Conservation (phyloP, 2,329 filamentous ascomycete species). For the Fusarium sublunatum region DNA sequence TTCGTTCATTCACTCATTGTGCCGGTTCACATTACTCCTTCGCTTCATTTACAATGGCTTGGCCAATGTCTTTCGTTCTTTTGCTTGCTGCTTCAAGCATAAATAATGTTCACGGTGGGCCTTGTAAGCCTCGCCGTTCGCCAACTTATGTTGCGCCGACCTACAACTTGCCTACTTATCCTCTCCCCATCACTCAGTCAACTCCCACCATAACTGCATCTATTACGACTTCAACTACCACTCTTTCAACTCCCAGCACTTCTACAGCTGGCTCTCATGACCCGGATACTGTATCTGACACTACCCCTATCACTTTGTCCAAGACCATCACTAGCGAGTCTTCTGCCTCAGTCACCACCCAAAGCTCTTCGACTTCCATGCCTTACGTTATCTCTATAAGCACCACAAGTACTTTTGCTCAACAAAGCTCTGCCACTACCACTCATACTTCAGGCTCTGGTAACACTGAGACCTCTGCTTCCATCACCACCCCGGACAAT, state of each 20-base stretch:
- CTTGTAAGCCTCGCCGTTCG: conserved; percentile 25
- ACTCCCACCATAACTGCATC: conserved; percentile 5
- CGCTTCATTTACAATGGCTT: conserved; percentile 25
- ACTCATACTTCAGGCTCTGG: neutral
- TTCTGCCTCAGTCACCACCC: neutral
- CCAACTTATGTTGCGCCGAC: conserved; percentile 16
- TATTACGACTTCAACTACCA: neutral
- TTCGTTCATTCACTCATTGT: conserved; percentile 9
- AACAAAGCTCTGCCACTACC: neutral
- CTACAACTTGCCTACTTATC: conserved; percentile 23
- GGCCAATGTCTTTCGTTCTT: conserved; percentile 32
- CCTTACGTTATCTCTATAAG: conserved; percentile 4
- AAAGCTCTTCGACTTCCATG: conserved; percentile 1
- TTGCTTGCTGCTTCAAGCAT: conserved; percentile 21
- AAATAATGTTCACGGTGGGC: conserved; percentile 16
- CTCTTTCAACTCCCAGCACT: neutral
- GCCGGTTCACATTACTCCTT: conserved; percentile 21
- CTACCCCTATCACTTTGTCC: conserved; percentile 5
- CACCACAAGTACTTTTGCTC: neutral
- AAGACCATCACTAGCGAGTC: neutral
- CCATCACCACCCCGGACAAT: neutral
- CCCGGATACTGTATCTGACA: neutral
- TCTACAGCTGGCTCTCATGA: neutral
- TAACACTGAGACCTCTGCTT: conserved; percentile 3
- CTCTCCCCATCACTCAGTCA: conserved; percentile 12